These are phyloP conservation scores for Xylaria longipes DNA, from an alignment of 495 filamentous ascomycete genomes.

Conservation along the genomic window DNA sequence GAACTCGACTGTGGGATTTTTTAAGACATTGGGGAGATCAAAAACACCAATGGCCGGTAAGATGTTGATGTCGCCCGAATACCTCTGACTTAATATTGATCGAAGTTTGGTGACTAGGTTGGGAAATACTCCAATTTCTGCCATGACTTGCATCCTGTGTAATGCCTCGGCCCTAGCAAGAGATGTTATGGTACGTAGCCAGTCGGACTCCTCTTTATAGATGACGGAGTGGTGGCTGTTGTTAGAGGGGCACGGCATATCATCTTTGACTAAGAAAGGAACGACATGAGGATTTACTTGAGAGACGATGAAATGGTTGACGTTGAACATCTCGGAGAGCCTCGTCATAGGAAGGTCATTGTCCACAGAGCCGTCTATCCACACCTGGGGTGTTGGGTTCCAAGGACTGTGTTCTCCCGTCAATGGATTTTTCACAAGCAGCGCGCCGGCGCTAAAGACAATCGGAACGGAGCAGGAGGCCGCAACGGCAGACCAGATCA, in stretches of 20 bases:
- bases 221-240: conserved; percentile 49
- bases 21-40: conserved; percentile 78
- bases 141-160: conserved; percentile 79
- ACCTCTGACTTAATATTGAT: conserved; percentile 85
- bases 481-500: conserved; percentile 96
- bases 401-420: conserved; percentile 80
- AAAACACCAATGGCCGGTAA: conserved; percentile 77
- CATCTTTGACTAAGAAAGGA: conserved; percentile 80
- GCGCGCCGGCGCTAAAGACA: conserved; percentile 75
- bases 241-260: conserved; percentile 54
- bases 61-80: conserved; percentile 95
- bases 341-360: conserved; percentile 93
- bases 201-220: conserved; percentile 50
- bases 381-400: conserved; percentile 82
- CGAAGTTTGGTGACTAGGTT: conserved; percentile 78
- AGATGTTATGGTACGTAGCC: conserved; percentile 72
- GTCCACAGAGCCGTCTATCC: conserved; percentile 94
- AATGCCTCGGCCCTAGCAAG: conserved; percentile 82
- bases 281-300: conserved; percentile 96
- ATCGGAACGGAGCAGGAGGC: conserved; percentile 93
- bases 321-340: conserved; percentile 94
- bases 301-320: conserved; percentile 97
- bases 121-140: conserved; percentile 84
- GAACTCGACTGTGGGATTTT: conserved; percentile 89
- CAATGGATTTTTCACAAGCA: conserved; percentile 84